phyloP scores from a whole-genome alignment of 1,284 basidiomycete genomes.

The Papiliotrema terrestris region DNA sequence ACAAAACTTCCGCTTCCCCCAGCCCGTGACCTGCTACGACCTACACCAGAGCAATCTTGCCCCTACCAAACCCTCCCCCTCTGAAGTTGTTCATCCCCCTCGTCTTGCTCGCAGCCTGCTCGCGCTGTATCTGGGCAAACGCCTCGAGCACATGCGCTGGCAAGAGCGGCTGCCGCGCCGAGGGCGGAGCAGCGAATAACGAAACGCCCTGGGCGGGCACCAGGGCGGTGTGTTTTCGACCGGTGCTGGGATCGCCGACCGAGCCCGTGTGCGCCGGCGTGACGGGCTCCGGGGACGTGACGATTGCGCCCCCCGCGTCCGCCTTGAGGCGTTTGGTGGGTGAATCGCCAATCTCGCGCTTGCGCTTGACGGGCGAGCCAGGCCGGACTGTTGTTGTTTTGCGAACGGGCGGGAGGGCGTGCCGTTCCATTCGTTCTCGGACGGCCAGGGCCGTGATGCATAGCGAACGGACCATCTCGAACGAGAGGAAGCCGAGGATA shows the following conservation, averaged over 20 bases:
- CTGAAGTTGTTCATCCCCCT: constrained; percentile 84
- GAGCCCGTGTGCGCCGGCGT: background rate
- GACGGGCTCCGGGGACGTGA: constrained; percentile 10
- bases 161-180: constrained; percentile 68
- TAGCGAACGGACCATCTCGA: constrained; percentile 92
- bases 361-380: constrained; percentile 22
- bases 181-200: constrained; percentile 72
- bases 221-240: constrained; percentile 5
- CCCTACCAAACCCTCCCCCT: constrained; percentile 74
- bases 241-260: too few species aligned
- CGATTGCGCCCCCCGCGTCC: background rate
- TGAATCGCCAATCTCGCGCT: constrained; percentile 46
- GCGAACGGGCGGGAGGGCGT: background rate
- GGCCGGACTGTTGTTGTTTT: background rate
- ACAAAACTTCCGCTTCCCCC: too few species aligned
- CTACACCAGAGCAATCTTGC: constrained; percentile 73
- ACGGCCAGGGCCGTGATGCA: constrained; percentile 81
- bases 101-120: constrained; percentile 71
- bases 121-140: constrained; percentile 78
- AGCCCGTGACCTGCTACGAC: too few species aligned
- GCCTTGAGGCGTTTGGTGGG: constrained; percentile 49
- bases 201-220: constrained; percentile 51
- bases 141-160: constrained; percentile 86
- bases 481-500: constrained; percentile 93
- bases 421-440: constrained; percentile 33